Evolutionary conservation across 192 early-diverging fungal genomes (phyloP), one percentile per base, ranked within the genome.

Genomic region (Coemansia sp.): DNA sequence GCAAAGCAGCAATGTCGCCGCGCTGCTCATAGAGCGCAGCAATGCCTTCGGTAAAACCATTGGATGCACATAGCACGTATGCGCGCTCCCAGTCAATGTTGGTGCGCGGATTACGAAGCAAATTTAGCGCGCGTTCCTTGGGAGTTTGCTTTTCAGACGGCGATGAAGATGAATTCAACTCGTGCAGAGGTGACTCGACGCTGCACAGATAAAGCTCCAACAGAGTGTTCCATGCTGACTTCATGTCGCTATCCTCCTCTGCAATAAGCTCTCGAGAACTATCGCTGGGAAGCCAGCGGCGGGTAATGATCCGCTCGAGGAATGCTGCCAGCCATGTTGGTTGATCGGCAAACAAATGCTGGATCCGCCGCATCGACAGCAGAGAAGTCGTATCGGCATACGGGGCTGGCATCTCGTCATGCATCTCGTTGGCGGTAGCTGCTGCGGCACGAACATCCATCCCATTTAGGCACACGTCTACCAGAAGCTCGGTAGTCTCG

Each of bases 71-170:
- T 5, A 98, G 82, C 6, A 98, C 89, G 53, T 96, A 81, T 1
- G 95, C 95, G 19, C 96, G 92, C 65, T 97, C 94, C 58, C 89
- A 84, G 79, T 98, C 96, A 63, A 95, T 93, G 12, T 70, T 72
- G 4, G 93, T 86, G 56, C 73, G 80, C 2, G 89, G 84, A 65
- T 88, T 84, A 51, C 87, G 82, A 37, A 98, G 66, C 47, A 98
- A 60, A 15, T 69, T 81, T 65, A 95, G 69, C 0, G 88, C 88
- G 47, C 92, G 92, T 35, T 87, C 76, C 43, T 65, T 81, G 15
- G 79, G 70, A 25, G 69, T 66, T 53, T 62, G 66, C 25, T 55
- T 67, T 19, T 51, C 56, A 4, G 53, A 27, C 27, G 56, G 59
- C 11, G 57, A 21, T 21, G 25, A 21, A 4, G 57, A 39, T 22